Percentiles rank a stretch among this genome's conserved stretches.
These are phyloP conservation scores for Venturia oleaginea DNA, from an alignment of 2,329 filamentous ascomycete genomes.

Conservation along the genomic window DNA sequence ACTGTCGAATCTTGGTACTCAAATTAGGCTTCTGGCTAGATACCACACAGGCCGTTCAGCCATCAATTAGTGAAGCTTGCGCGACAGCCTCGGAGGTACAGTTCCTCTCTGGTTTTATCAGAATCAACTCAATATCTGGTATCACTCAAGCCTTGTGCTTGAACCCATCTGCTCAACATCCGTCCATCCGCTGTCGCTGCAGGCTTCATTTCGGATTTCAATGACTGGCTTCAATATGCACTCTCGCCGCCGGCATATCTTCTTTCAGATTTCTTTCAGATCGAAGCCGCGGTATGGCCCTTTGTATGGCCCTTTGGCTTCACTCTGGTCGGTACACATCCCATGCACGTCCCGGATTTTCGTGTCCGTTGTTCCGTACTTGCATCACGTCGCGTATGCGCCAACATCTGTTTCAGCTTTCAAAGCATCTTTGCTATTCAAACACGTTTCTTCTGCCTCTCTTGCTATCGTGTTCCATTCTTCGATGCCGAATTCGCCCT, in stretches of 20 bases:
- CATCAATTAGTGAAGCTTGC: neutral
- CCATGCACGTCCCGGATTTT: neutral
- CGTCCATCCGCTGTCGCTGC: neutral
- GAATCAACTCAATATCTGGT: neutral
- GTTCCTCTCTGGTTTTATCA: neutral
- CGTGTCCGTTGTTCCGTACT: neutral
- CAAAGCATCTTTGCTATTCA: constrained; percentile 32
- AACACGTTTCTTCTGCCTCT: constrained; percentile 23
- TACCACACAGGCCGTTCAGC: neutral
- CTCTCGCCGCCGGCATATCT: neutral
- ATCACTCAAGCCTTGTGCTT: neutral
- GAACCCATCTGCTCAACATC: neutral
- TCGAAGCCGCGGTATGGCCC: neutral
- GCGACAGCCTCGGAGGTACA: neutral
- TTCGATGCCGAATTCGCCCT: constrained; percentile 65
- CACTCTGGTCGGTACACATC: neutral
- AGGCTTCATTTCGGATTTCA: too few relatives aligned
- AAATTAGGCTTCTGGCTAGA: neutral
- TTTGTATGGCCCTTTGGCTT: too few relatives aligned
- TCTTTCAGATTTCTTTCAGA: neutral
- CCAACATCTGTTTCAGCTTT: constrained; percentile 26
- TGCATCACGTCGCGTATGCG: neutral
- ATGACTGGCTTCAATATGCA: neutral
- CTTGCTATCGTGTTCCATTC: constrained; percentile 59
- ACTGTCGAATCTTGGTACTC: neutral